Conservation (phyloP, 2,329 filamentous ascomycete species). For the Colletotrichum graminicola region DNA sequence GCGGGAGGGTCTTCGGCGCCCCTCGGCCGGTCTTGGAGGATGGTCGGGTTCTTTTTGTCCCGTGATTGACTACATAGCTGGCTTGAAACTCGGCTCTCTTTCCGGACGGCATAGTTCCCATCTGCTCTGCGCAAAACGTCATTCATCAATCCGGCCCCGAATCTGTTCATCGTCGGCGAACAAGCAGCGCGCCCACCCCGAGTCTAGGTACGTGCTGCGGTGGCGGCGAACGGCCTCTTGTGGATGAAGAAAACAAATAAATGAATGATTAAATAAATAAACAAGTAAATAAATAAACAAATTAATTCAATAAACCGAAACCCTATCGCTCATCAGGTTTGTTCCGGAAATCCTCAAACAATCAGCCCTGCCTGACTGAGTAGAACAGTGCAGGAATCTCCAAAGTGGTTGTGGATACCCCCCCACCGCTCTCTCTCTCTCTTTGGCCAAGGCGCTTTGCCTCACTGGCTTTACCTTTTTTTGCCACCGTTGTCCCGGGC, state of each 20-base stretch:
- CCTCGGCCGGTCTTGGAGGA: neutral
- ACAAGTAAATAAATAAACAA: no score
- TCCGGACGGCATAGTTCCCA: neutral
- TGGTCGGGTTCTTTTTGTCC: neutral
- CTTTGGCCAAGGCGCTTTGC: neutral
- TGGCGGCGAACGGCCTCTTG: neutral
- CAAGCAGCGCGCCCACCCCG: no score
- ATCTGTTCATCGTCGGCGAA: neutral
- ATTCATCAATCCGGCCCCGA: neutral
- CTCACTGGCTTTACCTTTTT: neutral
- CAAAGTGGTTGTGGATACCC: constrained; percentile 34
- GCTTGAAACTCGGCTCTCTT: neutral
- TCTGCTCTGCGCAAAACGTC: neutral
- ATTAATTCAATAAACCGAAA: no score
- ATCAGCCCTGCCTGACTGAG: neutral
- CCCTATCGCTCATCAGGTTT: neutral
- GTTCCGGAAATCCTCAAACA: neutral
- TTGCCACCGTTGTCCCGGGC: constrained; percentile 11
- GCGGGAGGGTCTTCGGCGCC: neutral
- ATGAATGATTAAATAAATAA: no score
- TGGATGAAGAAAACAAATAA: no score
- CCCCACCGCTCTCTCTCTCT: neutral
- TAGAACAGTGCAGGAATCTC: constrained; percentile 35
- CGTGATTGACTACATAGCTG: neutral
- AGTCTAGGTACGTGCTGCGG: no score